Evolutionary conservation across 1,284 basidiomycete genomes (phyloP), one percentile per base, ranked within the genome.

Genomic region (Grifola frondosa): DNA sequence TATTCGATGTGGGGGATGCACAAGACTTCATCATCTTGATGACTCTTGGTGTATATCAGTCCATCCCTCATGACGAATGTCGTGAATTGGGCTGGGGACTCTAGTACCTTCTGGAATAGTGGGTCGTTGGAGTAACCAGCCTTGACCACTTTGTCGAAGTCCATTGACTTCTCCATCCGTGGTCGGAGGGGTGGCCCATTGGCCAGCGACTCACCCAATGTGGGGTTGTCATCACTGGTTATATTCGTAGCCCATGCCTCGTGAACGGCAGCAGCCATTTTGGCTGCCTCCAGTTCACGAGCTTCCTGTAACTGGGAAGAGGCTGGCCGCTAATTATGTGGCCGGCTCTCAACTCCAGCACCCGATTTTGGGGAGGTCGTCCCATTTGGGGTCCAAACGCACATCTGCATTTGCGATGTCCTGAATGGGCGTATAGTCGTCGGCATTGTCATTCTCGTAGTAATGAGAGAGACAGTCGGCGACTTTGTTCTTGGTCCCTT

Each of bases 381-480:
- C 55, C 0, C 50, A 39, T 4, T 58, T 38, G 1, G 54, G 58
- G 28, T 65, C 63, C 2, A 67, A 46, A 0, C 53, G 43, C 1
- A 41, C 30, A 33, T 67, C 60, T 0, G 57, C 53, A 17, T 53
- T 52, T 0, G 67, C 62, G 29, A 61, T 64, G 1, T 65, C 52
- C 3, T 60, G 37, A 4, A 22, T 33, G 15, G 52, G 34, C 21
- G 60, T 54, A 0, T 21, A 15, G 5, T 65, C 58, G 6, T 44
- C 41, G 1, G 30, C 24, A 0, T 30, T 15, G 17, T 68, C 63
- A 15, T 35, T 55, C 13, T 57, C 46, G 37, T 62, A 70, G 42
- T 68, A 69, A 0, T 64, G 44, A 0, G 60, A 71, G 2, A 69
- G 37, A 2, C 37, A 40, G 42, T 71, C 65, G 0, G 65, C 64